A percentile compares a stretch with the other conserved stretches of the same genome.
Conservation (phyloP, 2,329 filamentous ascomycete genomes). For the Trichoderma koningii region DNA sequence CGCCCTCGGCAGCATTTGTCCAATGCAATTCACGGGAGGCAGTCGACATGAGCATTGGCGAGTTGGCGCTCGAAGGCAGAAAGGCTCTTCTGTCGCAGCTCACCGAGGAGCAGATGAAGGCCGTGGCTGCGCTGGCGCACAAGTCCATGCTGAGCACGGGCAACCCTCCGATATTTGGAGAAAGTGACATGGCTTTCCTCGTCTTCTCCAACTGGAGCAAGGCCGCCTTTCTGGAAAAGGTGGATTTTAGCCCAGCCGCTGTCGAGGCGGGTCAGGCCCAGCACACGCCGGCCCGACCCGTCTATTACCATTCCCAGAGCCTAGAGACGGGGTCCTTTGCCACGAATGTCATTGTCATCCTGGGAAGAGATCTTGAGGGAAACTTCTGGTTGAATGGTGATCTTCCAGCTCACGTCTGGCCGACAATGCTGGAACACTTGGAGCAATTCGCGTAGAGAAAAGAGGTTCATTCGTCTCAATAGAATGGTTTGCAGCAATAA, state of each 20-base stretch:
- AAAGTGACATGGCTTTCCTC: not conserved
- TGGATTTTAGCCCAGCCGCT: slow-evolving; percentile 20
- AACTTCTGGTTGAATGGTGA: slow-evolving; percentile 6
- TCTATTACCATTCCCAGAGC: slow-evolving; percentile 11
- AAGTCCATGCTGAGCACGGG: slow-evolving; percentile 1
- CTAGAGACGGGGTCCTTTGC: not conserved
- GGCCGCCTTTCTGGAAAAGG: slow-evolving; percentile 5
- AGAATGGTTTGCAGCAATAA: too few relatives aligned
- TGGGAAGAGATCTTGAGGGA: slow-evolving; percentile 6
- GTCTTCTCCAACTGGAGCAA: slow-evolving; percentile 18
- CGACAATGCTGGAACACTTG: not conserved
- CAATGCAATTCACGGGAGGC: not conserved
- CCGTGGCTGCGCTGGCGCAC: not conserved
- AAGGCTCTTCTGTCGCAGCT: not conserved
- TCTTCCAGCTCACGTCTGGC: not conserved
- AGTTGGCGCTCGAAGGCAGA: slow-evolving; percentile 6
- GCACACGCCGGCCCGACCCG: not conserved
- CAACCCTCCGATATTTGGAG: not conserved
- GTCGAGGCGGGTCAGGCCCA: not conserved
- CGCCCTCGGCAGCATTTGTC: not conserved
- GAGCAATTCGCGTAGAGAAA: not conserved
- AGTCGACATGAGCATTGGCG: not conserved
- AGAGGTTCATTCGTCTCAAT: too few relatives aligned
- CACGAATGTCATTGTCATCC: not conserved
- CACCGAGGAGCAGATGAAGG: slow-evolving; percentile 19